Percentiles rank a stretch among this genome's conserved stretches.
Evolutionary conservation across 257 asterid species (phyloP).

Genomic region (Petrea volubilis): DNA sequence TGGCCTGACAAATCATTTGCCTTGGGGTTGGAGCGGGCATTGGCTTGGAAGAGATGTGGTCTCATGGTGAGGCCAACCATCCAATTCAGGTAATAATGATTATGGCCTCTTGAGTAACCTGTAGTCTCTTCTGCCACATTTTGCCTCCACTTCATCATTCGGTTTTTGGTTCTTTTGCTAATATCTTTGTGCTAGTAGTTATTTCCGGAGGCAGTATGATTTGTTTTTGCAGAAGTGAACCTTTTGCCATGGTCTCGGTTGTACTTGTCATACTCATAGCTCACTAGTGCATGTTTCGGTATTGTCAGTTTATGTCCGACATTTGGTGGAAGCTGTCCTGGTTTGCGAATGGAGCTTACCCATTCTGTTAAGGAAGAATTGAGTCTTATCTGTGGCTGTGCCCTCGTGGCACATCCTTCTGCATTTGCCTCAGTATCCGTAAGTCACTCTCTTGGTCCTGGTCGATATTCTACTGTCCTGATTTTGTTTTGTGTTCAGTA

Average conservation of each 20-base stretch:
- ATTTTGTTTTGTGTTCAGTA: background rate
- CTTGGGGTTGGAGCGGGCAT: constrained; percentile 77
- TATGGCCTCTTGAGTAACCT: too few relatives aligned
- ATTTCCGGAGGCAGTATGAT: background rate
- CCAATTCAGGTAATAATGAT: constrained; percentile 91
- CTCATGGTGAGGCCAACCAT: constrained; percentile 87
- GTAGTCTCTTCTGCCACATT: too few relatives aligned
- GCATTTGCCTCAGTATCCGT: constrained; percentile 91
- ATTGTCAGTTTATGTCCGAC: constrained; percentile 74
- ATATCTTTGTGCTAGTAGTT: background rate
- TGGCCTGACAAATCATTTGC: constrained; percentile 95
- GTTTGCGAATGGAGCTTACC: constrained; percentile 76
- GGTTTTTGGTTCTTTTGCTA: background rate
- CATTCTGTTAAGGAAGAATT: constrained; percentile 82
- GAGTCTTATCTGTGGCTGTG: constrained; percentile 81
- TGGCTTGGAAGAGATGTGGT: constrained; percentile 99
- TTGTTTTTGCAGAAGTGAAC: background rate
- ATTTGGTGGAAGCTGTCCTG: constrained; percentile 88
- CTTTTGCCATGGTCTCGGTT: too few relatives aligned
- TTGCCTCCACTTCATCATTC: background rate
- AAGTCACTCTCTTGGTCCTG: constrained; percentile 28
- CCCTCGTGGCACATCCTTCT: constrained; percentile 62
- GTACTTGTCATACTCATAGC: background rate
- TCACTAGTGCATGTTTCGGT: background rate
- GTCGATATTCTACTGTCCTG: background rate